Conservation (phyloP, 495 filamentous ascomycete species). For the Trichoderma orchidacearum region DNA sequence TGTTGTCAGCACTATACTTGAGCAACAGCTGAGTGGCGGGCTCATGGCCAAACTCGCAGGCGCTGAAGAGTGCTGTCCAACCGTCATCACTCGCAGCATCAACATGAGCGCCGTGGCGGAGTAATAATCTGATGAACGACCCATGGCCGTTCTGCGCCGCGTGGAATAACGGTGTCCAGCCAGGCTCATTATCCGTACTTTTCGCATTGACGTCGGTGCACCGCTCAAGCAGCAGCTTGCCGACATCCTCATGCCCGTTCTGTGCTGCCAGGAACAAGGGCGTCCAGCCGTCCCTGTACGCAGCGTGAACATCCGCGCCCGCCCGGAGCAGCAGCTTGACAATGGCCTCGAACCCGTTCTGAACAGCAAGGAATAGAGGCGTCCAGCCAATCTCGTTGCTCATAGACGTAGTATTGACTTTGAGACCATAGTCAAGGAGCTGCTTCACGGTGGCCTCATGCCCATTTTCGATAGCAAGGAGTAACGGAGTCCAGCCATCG, state of each 20-base stretch:
- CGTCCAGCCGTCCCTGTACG: constrained; percentile 5
- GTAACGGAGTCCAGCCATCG: too few species aligned
- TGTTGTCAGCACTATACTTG: too few species aligned
- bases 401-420: too few species aligned
- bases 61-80: not conserved
- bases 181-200: not conserved
- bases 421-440: too few species aligned
- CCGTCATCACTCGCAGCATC: not conserved
- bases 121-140: not conserved
- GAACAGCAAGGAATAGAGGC: too few species aligned
- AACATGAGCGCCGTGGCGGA: not conserved
- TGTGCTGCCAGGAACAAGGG: not conserved
- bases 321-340: too few species aligned
- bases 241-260: not conserved
- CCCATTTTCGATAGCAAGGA: too few species aligned
- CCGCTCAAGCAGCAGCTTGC: not conserved
- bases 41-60: not conserved
- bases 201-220: not conserved
- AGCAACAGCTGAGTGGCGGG: not conserved
- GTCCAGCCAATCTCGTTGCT: too few species aligned
- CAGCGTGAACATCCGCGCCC: not conserved
- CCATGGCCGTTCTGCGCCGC: not conserved
- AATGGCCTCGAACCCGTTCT: too few species aligned
- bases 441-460: too few species aligned
- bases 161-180: not conserved